phyloP scores from a whole-genome alignment of 1,284 basidiomycete species.

The Porogramme epimiltina region DNA sequence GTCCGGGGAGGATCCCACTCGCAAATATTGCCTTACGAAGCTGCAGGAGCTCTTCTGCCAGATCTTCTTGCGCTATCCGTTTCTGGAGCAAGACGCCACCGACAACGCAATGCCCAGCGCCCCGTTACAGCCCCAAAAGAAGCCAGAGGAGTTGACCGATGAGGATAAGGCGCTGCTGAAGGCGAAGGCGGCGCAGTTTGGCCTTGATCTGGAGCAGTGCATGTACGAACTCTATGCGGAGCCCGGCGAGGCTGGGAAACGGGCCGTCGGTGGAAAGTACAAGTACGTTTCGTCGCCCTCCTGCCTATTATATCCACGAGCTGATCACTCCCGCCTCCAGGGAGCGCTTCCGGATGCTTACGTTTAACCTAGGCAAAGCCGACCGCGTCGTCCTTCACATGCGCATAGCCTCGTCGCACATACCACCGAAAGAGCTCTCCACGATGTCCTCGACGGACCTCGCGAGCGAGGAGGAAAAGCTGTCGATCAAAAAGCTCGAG shows the following conservation, averaged over 20 bases:
- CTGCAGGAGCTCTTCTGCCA: slow-evolving; percentile 67
- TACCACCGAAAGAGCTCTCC: slow-evolving; percentile 71
- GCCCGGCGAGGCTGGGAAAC: slow-evolving; percentile 72
- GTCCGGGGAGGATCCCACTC: slow-evolving; percentile 63
- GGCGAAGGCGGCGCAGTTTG: slow-evolving; percentile 58
- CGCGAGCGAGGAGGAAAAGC: slow-evolving; percentile 80
- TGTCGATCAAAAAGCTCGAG: slow-evolving; percentile 78
- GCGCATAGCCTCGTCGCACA: slow-evolving; percentile 67
- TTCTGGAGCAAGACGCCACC: slow-evolving; percentile 36
- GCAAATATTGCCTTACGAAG: slow-evolving; percentile 77
- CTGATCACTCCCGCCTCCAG: slow-evolving; percentile 38
- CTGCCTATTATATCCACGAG: too few species aligned
- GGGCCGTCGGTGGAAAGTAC: slow-evolving; percentile 72
- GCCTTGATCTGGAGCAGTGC: slow-evolving; percentile 67
- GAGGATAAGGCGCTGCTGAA: slow-evolving; percentile 58
- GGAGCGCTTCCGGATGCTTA: slow-evolving; percentile 82
- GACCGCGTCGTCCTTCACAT: slow-evolving; percentile 76
- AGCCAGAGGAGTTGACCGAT: slow-evolving; percentile 45
- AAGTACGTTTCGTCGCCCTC: slow-evolving; percentile 57
- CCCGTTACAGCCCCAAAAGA: slow-evolving; percentile 23
- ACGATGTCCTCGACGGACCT: slow-evolving; percentile 85
- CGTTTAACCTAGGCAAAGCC: slow-evolving; percentile 76
- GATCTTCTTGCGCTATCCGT: slow-evolving; percentile 70
- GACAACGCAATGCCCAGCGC: neutral
- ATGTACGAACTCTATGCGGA: slow-evolving; percentile 75